Base-by-base conservation (phyloP, 1,139 yeast genomes). In the Saccharomyces hybrid region DNA sequence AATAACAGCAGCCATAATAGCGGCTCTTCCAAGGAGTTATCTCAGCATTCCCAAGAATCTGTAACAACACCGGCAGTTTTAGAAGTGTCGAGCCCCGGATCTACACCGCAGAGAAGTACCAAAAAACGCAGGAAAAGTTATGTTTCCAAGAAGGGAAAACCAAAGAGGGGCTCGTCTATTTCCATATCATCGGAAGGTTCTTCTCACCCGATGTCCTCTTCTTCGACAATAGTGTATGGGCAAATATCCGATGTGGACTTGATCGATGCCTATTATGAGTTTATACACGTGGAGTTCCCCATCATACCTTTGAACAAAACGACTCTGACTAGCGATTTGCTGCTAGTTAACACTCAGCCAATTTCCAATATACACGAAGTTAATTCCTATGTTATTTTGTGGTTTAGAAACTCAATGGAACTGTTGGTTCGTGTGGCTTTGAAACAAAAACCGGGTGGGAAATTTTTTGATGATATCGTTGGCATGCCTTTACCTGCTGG, bases 231-330 rank as follows among this genome's bases (percentile, higher is more conserved):
- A 14, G 53, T 56, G 5, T 67, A 65, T 53, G 70, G 70, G 0
- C 63, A 63, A 51, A 63, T 68, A 3, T 59, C 68, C 7, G 70
- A 68, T 52, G 60, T 60, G 13, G 67, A 67, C 26, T 55, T 73
- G 48, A 62, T 71, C 52, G 72, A 73, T 49, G 53, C 69, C 0
- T 84, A 84, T 62, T 84, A 82, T 63, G 68, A 75, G 30, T 77
- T 74, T 53, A 75, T 82, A 60, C 89, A 84, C 63, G 63, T 69
- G 0, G 75, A 74, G 28, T 79, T 83, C 63, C 87, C 89, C 5
- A 71, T 84, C 0, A 71, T 85, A 26, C 85, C 88, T 0, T 69
- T 77, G 56, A 75, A 78, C 58, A 75, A 75, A 53, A 68, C 63
- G 47, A 73, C 70, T 4, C 64, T 75, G 46, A 67, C 68, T 1